These are phyloP conservation scores for Penicillium crystallinum DNA, from an alignment of 495 filamentous ascomycete species.

Conservation along the genomic window DNA sequence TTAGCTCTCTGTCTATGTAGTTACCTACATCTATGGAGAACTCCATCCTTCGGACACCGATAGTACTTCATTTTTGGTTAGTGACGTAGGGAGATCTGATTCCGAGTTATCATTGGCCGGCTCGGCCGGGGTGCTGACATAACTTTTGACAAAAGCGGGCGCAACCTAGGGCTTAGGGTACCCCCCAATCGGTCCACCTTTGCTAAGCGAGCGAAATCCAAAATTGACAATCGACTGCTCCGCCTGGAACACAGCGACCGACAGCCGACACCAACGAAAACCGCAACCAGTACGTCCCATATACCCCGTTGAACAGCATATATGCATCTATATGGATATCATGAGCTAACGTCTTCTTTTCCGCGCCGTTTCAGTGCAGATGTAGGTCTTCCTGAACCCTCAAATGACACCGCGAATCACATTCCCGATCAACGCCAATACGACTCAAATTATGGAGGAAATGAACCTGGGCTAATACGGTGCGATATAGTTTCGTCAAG, in stretches of 20 bases:
- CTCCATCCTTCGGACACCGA: no score
- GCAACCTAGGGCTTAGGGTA: conserved; percentile 38
- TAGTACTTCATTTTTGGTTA: background rate
- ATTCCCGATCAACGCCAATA: conserved; percentile 8
- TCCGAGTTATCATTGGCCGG: background rate
- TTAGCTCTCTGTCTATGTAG: no score
- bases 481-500: conserved; percentile 78
- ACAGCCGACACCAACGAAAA: conserved; percentile 48
- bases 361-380: conserved; percentile 62
- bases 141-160: conserved; percentile 12
- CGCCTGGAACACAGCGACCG: conserved; percentile 43
- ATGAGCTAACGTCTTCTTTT: conserved; percentile 38
- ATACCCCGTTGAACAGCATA: conserved; percentile 8
- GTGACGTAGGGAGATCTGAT: background rate
- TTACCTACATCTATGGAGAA: no score
- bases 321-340: conserved; percentile 13
- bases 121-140: conserved; percentile 8
- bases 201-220: conserved; percentile 45
- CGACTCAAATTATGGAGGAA: conserved; percentile 7
- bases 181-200: conserved; percentile 27
- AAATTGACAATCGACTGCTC: conserved; percentile 42
- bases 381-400: conserved; percentile 50
- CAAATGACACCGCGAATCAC: conserved; percentile 15
- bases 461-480: conserved; percentile 35
- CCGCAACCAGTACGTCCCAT: conserved; percentile 55